Percentiles rank a stretch among this genome's conserved stretches.
Conservation (phyloP, 345 rosid genomes). For the Eucalyptus paniculata region DNA sequence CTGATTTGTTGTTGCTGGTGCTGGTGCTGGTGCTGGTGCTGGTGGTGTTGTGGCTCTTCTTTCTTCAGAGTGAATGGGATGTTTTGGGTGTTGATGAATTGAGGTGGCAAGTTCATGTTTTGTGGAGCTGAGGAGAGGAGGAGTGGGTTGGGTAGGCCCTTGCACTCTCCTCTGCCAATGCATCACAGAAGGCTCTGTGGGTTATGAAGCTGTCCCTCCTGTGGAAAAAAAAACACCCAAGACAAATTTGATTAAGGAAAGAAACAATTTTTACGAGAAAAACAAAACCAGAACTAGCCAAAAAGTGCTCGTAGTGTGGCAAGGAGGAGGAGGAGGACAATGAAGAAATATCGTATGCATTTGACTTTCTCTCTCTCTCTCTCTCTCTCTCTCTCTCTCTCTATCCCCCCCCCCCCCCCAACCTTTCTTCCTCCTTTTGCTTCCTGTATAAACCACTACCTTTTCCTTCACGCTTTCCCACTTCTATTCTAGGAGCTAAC, state of each 20-base stretch:
- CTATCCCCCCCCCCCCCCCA: background rate
- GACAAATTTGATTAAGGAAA: background rate
- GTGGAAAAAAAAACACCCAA: background rate
- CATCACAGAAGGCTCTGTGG: constrained; percentile 96
- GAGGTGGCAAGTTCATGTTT: constrained; percentile 20
- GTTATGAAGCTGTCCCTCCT: constrained; percentile 96
- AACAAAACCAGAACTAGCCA: background rate
- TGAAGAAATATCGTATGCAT: constrained; percentile 1
- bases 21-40: too few species aligned
- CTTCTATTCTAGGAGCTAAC: background rate
- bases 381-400: background rate
- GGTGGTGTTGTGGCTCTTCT: background rate
- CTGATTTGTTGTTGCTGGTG: background rate
- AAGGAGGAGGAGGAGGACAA: background rate
- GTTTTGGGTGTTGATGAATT: constrained; percentile 2
- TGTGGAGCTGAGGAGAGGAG: background rate
- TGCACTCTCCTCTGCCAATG: constrained; percentile 64
- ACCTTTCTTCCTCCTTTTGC: background rate
- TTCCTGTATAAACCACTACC: background rate
- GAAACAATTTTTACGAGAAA: background rate
- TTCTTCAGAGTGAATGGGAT: background rate
- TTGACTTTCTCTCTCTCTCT: background rate
- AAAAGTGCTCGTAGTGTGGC: background rate
- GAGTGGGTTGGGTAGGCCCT: constrained; percentile 18
- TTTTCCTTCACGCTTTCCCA: background rate